Conservation (phyloP, 2,329 filamentous ascomycete genomes). For the Trematosphaeria pertusa region DNA sequence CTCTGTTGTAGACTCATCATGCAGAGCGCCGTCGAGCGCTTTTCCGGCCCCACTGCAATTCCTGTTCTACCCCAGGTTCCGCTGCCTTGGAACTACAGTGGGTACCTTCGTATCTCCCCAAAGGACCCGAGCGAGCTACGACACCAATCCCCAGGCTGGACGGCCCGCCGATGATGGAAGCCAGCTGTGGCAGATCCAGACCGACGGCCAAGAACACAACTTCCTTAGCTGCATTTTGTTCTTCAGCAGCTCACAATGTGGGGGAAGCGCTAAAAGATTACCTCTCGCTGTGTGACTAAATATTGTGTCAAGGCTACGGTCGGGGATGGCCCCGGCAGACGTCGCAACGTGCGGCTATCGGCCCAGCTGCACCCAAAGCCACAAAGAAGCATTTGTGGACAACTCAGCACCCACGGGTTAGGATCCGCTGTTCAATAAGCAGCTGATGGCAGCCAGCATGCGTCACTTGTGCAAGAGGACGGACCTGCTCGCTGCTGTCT, state of each 20-base stretch:
- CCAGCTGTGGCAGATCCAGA: slow-evolving; percentile 44
- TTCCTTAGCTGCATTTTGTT: slow-evolving; percentile 35
- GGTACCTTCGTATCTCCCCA: not conserved
- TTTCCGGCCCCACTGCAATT: no score
- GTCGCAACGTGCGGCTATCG: slow-evolving; percentile 3
- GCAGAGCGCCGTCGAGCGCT: slow-evolving; percentile 5
- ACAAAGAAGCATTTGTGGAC: slow-evolving; percentile 19
- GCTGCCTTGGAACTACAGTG: no score
- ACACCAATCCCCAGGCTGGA: not conserved
- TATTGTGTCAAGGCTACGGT: not conserved
- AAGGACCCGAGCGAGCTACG: not conserved
- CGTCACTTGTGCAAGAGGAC: not conserved
- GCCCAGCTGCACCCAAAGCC: slow-evolving; percentile 5
- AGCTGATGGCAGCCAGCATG: slow-evolving; percentile 1
- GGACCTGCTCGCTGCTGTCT: not conserved
- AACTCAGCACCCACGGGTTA: slow-evolving; percentile 7
- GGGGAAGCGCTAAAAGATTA: no score
- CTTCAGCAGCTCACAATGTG: slow-evolving; percentile 9
- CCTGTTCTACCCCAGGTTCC: no score
- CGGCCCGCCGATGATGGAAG: slow-evolving; percentile 15
- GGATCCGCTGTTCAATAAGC: not conserved
- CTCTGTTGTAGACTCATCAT: no score
- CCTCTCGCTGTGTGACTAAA: no score
- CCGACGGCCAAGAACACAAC: slow-evolving; percentile 35
- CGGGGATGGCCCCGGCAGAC: slow-evolving; percentile 2